A percentile compares a stretch with the other conserved stretches of the same genome.
Evolutionary conservation across 106 monocot species (phyloP).

Genomic region (Vanilla planifolia): DNA sequence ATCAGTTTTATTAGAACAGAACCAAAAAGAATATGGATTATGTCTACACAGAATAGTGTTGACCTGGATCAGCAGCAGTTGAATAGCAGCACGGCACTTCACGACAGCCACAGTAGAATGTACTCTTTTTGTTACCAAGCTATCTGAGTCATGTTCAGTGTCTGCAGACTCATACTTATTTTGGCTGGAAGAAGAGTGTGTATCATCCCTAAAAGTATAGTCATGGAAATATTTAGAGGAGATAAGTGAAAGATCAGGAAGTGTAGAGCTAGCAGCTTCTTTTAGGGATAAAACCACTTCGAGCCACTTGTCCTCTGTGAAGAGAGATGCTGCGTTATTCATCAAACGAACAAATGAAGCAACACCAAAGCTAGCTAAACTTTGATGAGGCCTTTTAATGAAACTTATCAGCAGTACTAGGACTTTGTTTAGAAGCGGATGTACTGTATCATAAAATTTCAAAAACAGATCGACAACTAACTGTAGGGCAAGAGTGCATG

Average conservation of each 20-base stretch:
- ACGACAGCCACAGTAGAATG: conserved; percentile 62
- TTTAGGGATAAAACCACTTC: conserved; percentile 69
- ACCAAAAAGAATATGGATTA: background rate
- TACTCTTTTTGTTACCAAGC: conserved; percentile 37
- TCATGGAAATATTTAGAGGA: conserved; percentile 32
- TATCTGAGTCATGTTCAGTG: conserved; percentile 32
- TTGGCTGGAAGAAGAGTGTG: conserved; percentile 16
- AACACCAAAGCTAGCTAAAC: conserved; percentile 91
- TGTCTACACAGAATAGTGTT: background rate
- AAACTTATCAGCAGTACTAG: conserved; percentile 74
- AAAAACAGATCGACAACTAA: conserved; percentile 93
- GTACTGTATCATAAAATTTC: conserved; percentile 81
- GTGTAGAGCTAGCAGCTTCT: conserved; percentile 57
- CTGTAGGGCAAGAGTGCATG: conserved; percentile 89
- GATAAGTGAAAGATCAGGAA: conserved; percentile 72
- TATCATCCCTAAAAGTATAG: conserved; percentile 15
- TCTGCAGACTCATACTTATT: conserved; percentile 19
- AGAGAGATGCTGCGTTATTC: conserved; percentile 70
- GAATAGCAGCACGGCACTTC: conserved; percentile 82
- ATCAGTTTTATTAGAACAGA: background rate
- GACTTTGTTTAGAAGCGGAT: conserved; percentile 71
- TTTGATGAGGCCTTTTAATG: conserved; percentile 88
- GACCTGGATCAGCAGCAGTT: conserved; percentile 92
- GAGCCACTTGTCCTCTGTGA: conserved; percentile 78
- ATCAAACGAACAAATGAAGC: conserved; percentile 87